Evolutionary conservation across 1,284 basidiomycete genomes (phyloP).

Genomic region (Rhodotorula sp.): DNA sequence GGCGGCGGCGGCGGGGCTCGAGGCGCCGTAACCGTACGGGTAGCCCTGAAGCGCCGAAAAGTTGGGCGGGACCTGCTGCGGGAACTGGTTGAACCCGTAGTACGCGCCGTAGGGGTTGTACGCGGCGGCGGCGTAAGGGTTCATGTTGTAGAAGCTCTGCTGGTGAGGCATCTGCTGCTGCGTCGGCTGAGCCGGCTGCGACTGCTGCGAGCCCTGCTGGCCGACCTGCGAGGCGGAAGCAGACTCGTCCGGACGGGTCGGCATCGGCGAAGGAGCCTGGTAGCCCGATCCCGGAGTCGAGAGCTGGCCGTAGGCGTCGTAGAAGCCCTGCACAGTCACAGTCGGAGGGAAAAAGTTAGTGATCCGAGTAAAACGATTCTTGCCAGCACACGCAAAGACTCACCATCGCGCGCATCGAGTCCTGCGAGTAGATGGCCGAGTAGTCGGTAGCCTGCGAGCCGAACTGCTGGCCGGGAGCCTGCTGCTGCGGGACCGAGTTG

Average conservation of each 20-base stretch:
- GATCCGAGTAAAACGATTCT: background rate
- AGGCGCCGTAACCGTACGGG: slow-evolving; percentile 28
- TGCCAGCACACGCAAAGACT: background rate
- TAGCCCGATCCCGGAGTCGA: slow-evolving; percentile 24
- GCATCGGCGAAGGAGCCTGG: slow-evolving; percentile 34
- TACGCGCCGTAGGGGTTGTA: slow-evolving; percentile 36
- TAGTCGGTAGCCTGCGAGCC: slow-evolving; percentile 37
- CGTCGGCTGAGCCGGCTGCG: slow-evolving; percentile 22
- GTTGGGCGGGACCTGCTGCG: slow-evolving; percentile 40
- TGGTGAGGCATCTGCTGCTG: slow-evolving; percentile 28
- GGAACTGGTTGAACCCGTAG: slow-evolving; percentile 30
- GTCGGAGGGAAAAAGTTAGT: background rate
- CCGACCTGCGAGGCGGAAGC: slow-evolving; percentile 13
- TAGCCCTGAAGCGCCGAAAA: slow-evolving; percentile 29
- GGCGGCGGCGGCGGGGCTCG: background rate
- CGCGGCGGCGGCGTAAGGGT: slow-evolving; percentile 19
- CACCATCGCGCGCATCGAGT: slow-evolving; percentile 20
- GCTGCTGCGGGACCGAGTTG: slow-evolving; percentile 35
- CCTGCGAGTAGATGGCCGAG: slow-evolving; percentile 38
- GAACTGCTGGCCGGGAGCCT: slow-evolving; percentile 34
- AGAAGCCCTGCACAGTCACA: slow-evolving; percentile 23
- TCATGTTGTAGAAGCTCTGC: slow-evolving; percentile 15
- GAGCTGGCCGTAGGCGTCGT: slow-evolving; percentile 36
- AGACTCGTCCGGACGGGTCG: slow-evolving; percentile 30
- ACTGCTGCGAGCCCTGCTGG: slow-evolving; percentile 17